These are phyloP conservation scores for Crithidia expoeki DNA, from an alignment of 208 protist species.

Conservation along the genomic window DNA sequence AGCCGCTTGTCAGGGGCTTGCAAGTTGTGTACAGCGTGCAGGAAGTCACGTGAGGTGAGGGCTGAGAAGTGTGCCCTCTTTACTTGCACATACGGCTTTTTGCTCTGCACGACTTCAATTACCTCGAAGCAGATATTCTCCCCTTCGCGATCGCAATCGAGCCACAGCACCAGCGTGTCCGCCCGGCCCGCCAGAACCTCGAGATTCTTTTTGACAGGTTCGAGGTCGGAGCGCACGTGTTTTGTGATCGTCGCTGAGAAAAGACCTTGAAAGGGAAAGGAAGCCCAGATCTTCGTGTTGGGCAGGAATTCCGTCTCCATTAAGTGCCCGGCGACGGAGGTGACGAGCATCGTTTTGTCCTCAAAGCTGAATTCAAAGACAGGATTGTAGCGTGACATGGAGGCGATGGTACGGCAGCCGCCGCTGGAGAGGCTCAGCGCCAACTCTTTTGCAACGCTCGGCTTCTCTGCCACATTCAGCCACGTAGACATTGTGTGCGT, in stretches of 20 bases:
- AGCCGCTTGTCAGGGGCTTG: conserved; percentile 84
- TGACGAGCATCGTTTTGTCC: conserved; percentile 92
- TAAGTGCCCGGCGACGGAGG: conserved; percentile 97
- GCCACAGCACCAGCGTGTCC: conserved; percentile 91
- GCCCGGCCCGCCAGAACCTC: conserved; percentile 63
- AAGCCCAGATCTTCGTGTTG: conserved; percentile 84
- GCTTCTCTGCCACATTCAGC: conserved; percentile 96
- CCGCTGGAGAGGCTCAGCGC: conserved; percentile 78
- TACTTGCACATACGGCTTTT: conserved; percentile 53
- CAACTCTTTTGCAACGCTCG: conserved; percentile 93
- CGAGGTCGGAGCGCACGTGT: conserved; percentile 71
- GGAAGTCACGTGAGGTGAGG: conserved; percentile 86
- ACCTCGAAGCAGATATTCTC: conserved; percentile 99
- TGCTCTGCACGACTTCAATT: conserved; percentile 63
- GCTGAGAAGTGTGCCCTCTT: conserved; percentile 93
- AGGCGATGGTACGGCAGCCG: conserved; percentile 38
- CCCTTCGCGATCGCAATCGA: conserved; percentile 97
- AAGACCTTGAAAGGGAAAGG: conserved; percentile 85
- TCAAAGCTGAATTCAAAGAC: conserved; percentile 83
- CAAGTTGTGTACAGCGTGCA: conserved; percentile 81
- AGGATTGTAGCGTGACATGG: conserved; percentile 78
- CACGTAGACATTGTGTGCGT: conserved; percentile 65
- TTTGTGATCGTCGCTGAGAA: conserved; percentile 91
- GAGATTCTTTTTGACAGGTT: conserved; percentile 82
- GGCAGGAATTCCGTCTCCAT: conserved; percentile 93